A percentile compares a stretch with the other conserved stretches of the same genome.
phyloP scores from a whole-genome alignment of 768 basidiomycete species.

The Termitomyces eurrhizus region DNA sequence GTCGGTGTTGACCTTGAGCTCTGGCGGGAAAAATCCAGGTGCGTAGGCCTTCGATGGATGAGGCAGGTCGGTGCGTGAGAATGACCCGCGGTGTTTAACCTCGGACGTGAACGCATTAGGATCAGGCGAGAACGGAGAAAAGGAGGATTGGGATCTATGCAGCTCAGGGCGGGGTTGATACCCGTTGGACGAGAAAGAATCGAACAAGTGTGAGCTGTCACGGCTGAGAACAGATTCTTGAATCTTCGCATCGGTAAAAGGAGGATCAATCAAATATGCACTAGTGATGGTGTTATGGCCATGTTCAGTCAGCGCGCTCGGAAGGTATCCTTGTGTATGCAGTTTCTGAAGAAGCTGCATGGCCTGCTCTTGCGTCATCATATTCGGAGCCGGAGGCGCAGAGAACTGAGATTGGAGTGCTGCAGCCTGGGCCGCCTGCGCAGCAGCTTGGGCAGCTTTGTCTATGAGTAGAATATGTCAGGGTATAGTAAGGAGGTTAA shows the following conservation, averaged over 20 bases:
- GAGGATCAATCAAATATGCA: conserved; percentile 5
- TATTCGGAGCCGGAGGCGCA: conserved; percentile 19
- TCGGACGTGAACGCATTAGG: conserved; percentile 45
- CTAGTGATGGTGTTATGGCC: conserved; percentile 8
- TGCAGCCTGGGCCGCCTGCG: conserved; percentile 75
- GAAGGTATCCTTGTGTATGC: conserved; percentile 35
- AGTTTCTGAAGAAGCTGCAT: conserved; percentile 58
- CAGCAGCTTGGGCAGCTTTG: conserved; percentile 89
- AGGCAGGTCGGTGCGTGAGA: conserved; percentile 39
- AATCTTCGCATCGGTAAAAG: conserved; percentile 16
- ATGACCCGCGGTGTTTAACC: conserved; percentile 32
- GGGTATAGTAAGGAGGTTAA: not conserved
- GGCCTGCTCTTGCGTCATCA: conserved; percentile 61
- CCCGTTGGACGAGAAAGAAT: conserved; percentile 18
- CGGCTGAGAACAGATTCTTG: conserved; percentile 18
- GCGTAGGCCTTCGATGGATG: conserved; percentile 48
- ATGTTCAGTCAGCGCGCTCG: conserved; percentile 11
- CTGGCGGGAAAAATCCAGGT: conserved; percentile 47
- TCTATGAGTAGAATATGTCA: conserved; percentile 38
- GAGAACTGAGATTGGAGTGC: conserved; percentile 49
- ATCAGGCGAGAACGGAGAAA: conserved; percentile 82
- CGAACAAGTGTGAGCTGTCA: conserved; percentile 16
- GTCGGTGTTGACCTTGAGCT: conserved; percentile 30
- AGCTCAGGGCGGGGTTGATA: conserved; percentile 29
- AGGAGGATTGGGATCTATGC: conserved; percentile 37